Evolutionary conservation across 352 stramenopile species (phyloP).

Genomic region (Globisporangium barbulae): DNA sequence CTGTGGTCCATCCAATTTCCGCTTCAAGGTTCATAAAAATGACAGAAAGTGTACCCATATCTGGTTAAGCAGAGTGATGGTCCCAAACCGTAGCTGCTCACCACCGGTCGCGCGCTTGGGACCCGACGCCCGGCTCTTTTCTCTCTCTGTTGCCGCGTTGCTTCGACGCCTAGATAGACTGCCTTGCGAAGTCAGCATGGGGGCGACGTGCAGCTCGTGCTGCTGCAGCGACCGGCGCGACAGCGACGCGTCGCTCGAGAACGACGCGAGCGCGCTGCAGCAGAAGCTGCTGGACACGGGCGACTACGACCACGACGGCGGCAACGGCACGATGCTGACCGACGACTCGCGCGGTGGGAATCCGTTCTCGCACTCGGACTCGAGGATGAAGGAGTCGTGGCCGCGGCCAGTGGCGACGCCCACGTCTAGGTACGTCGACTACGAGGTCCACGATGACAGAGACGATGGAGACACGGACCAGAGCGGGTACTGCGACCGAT

Average conservation of each 20-base stretch:
- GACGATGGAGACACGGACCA: not conserved
- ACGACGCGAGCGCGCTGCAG: conserved; percentile 30
- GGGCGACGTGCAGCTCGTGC: conserved; percentile 36
- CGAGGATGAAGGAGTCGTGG: conserved; percentile 13
- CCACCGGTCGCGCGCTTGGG: not conserved
- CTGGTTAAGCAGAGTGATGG: not conserved
- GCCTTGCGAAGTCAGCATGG: conserved; percentile 16
- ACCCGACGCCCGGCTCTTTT: conserved; percentile 4
- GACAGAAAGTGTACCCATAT: not conserved
- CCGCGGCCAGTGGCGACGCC: conserved; percentile 10
- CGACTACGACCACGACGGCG: conserved; percentile 8
- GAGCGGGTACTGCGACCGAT: not conserved
- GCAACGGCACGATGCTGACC: conserved; percentile 11
- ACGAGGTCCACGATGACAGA: not conserved
- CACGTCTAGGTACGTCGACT: not conserved
- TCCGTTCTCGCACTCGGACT: conserved; percentile 12
- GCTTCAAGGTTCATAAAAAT: not conserved
- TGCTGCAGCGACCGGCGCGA: conserved; percentile 33
- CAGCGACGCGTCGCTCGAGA: conserved; percentile 28
- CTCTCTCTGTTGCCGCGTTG: too few relatives aligned
- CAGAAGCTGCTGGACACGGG: conserved; percentile 43
- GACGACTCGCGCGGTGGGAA: conserved; percentile 10
- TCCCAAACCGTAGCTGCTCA: not conserved
- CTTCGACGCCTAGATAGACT: not conserved
- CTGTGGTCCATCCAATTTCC: not conserved